Evolutionary conservation across 2,329 filamentous ascomycete genomes (phyloP).

Genomic region (Emydomyces testavorans): DNA sequence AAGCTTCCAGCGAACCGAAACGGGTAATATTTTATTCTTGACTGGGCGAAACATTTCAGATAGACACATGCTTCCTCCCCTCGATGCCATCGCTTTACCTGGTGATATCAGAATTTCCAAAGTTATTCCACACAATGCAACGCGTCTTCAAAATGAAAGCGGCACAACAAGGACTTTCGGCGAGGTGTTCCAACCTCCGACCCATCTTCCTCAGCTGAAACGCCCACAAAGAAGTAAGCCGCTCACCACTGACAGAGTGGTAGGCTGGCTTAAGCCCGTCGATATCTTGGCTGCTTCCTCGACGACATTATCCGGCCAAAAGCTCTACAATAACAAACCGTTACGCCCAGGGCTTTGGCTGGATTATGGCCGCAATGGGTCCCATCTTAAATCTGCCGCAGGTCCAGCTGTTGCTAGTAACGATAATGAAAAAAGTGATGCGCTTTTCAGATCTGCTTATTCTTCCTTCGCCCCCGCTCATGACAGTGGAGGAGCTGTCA

Average conservation of each 20-base stretch:
- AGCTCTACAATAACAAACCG: constrained; percentile 32
- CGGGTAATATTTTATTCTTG: constrained; percentile 18
- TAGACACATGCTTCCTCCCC: constrained; percentile 31
- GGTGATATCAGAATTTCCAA: constrained; percentile 61
- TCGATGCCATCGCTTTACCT: constrained; percentile 58
- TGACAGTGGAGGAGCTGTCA: constrained; percentile 35
- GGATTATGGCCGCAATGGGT: constrained; percentile 27
- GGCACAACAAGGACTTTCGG: constrained; percentile 33
- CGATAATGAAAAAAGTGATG: constrained; percentile 22
- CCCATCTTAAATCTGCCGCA: neutral
- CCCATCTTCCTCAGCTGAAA: constrained; percentile 31
- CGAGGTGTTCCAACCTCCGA: constrained; percentile 35
- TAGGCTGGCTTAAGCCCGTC: constrained; percentile 34
- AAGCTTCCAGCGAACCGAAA: constrained; percentile 51
- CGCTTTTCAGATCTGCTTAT: constrained; percentile 26
- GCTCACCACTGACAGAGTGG: constrained; percentile 22
- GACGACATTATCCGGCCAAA: constrained; percentile 27
- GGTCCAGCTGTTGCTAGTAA: neutral
- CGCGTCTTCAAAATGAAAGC: constrained; percentile 22
- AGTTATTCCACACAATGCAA: constrained; percentile 43
- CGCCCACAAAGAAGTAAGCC: constrained; percentile 30
- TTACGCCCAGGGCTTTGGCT: constrained; percentile 36
- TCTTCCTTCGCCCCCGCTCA: constrained; percentile 40
- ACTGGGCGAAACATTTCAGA: constrained; percentile 19
- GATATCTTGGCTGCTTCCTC: constrained; percentile 29